These are phyloP conservation scores for Yamadazyma tumulicola DNA, from an alignment of 805 yeast species.

Conservation along the genomic window DNA sequence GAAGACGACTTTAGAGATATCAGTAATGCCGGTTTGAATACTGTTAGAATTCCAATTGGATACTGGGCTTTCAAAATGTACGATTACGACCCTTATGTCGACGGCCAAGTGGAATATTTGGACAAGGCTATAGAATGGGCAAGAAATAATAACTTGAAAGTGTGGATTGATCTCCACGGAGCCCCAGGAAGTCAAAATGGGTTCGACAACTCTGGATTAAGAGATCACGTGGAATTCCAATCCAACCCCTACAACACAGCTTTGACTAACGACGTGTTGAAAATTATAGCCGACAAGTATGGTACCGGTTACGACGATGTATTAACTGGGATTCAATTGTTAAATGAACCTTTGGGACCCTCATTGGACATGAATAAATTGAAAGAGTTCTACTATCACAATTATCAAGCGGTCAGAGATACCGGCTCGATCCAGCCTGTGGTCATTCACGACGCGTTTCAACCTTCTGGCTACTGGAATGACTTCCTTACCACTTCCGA, in stretches of 20 bases:
- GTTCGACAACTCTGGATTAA: slow-evolving; percentile 86
- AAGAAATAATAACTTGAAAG: slow-evolving; percentile 55
- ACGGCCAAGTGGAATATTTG: slow-evolving; percentile 71
- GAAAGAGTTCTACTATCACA: slow-evolving; percentile 56
- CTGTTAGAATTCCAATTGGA: slow-evolving; percentile 89
- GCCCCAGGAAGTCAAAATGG: slow-evolving; percentile 98
- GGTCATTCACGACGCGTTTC: slow-evolving; percentile 82
- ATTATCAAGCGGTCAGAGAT: slow-evolving; percentile 62
- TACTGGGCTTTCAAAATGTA: slow-evolving; percentile 82
- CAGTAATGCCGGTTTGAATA: slow-evolving; percentile 63
- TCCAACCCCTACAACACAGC: slow-evolving; percentile 45
- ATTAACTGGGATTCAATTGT: slow-evolving; percentile 76
- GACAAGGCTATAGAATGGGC: slow-evolving; percentile 82
- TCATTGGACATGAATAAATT: slow-evolving; percentile 55
- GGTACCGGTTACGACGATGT: slow-evolving; percentile 58
- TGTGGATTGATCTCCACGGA: slow-evolving; percentile 92
- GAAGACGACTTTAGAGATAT: slow-evolving; percentile 68
- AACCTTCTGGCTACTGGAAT: slow-evolving; percentile 60
- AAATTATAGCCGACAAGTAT: slow-evolving; percentile 57
- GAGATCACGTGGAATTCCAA: slow-evolving; percentile 62
- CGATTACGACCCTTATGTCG: slow-evolving; percentile 77
- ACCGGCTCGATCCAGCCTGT: slow-evolving; percentile 51
- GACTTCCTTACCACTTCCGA: slow-evolving; percentile 38
- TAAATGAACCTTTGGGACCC: slow-evolving; percentile 89
- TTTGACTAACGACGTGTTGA: slow-evolving; percentile 54